Conservation (phyloP, 2,329 filamentous ascomycete genomes). For the Pyrenophora graminea region DNA sequence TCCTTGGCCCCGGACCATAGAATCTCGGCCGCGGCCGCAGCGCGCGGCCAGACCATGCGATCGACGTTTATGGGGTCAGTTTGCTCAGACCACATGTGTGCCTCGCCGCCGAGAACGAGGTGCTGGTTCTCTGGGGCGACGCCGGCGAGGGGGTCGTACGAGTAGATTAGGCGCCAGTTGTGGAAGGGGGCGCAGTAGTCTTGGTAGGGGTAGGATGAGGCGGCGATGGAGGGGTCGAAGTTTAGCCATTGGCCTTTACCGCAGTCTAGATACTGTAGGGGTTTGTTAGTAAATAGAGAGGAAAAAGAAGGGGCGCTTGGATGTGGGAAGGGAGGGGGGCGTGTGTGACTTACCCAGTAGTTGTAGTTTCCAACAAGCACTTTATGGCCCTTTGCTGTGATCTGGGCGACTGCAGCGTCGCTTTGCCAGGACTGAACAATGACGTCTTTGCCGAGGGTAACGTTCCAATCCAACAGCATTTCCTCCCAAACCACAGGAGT, state of each 20-base stretch:
- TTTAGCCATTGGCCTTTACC: constrained; percentile 80
- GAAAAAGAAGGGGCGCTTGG: too few species aligned
- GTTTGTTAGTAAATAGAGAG: too few species aligned
- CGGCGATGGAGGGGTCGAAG: constrained; percentile 61
- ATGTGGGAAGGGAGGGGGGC: neutral
- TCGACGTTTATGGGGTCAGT: constrained; percentile 78
- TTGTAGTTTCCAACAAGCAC: constrained; percentile 77
- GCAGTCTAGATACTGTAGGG: constrained; percentile 74
- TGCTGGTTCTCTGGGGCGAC: constrained; percentile 66
- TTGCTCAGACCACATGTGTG: constrained; percentile 76
- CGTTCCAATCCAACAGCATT: constrained; percentile 77
- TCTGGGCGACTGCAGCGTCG: constrained; percentile 62
- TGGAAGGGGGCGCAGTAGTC: constrained; percentile 84
- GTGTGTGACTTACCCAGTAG: constrained; percentile 62
- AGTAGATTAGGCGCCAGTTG: constrained; percentile 81
- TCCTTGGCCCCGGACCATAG: constrained; percentile 77
- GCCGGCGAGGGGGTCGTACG: constrained; percentile 71
- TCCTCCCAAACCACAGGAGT: constrained; percentile 87
- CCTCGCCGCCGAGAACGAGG: constrained; percentile 79
- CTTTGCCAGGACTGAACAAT: constrained; percentile 81
- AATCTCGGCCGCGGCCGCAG: constrained; percentile 74
- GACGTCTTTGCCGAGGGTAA: constrained; percentile 71
- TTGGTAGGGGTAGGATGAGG: constrained; percentile 67
- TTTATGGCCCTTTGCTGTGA: constrained; percentile 68
- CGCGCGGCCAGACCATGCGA: constrained; percentile 76